Evolutionary conservation across 2,329 filamentous ascomycete species (phyloP).

Genomic region (Alternaria metachromatica): DNA sequence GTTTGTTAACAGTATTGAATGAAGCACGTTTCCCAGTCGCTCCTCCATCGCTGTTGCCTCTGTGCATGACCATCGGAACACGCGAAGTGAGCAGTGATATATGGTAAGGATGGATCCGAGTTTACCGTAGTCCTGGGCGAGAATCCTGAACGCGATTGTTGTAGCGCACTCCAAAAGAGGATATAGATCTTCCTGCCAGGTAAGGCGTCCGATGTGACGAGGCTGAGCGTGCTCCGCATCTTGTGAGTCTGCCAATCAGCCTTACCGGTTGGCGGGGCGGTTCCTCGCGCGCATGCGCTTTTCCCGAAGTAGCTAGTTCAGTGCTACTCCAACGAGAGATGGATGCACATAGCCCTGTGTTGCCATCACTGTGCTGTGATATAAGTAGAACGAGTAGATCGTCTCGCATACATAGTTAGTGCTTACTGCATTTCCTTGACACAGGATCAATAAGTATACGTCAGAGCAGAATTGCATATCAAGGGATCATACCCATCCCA

Average conservation of each 20-base stretch:
- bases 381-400: neutral
- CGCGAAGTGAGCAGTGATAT: neutral
- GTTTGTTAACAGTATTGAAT: neutral
- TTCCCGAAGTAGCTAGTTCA: neutral
- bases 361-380: neutral
- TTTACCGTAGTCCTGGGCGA: neutral
- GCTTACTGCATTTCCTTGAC: neutral
- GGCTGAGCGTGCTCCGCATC: constrained; percentile 2
- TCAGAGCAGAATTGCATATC: neutral
- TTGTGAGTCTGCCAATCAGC: neutral
- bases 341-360: neutral
- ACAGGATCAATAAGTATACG: neutral
- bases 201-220: neutral
- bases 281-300: neutral
- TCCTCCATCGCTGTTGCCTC: neutral
- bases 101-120: neutral
- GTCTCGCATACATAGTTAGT: neutral
- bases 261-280: neutral
- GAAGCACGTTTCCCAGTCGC: neutral
- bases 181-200: neutral
- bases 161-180: neutral
- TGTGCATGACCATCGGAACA: neutral
- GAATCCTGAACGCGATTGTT: neutral
- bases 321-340: neutral
- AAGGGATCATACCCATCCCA: neutral